Base-by-base conservation (phyloP, 495 filamentous ascomycete genomes). In the Annulohypoxylon nitens region DNA sequence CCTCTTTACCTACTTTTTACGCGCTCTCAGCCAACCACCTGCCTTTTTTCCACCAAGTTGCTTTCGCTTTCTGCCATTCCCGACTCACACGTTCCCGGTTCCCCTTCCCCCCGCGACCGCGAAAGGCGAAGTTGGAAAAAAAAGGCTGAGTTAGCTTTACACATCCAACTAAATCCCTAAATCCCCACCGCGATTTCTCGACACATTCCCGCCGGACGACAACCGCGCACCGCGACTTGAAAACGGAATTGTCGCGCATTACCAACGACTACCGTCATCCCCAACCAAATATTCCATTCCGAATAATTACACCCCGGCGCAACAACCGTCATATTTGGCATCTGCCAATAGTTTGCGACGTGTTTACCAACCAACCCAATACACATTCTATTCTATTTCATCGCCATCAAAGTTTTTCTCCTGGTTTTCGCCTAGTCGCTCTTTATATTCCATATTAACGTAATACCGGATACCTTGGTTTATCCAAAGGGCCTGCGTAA, bases 241-340 rank as follows among this genome's bases (percentile, higher is more conserved):
- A 64, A 53, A 48, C 72, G 48, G 57, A 9, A 61, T 14, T 25
- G 50, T 73, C 67, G 59, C 67, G 65, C 77, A 73, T 79, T 75
- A 33, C 61, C 64, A 60, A 76, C 78, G 41, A 39, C 48, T 20
- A 61, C 69, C 74, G 53, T 61, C 39, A 57, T 60, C 61, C 62
- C 72, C 71, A 71, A 72, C 54, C 61, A 61, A 64, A 62, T 71
- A 70, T 75, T 66, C 71, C 16, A 66, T 54, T 64, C 73, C 70
- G 72, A 74, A 69, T 75, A 65, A 75, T 79, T 76, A 77, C 71
- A 74, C 61, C 71, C 73, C 75, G 61, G 74, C 78, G 75, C 79
- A 76, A 64, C 50, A 70, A 70, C 70, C 75, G 71, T 30, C 51
- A 33, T 23, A 18, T 45, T 62, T 64, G 64, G 48, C 65, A 69